Evolutionary conservation across 164 flowering plant species (phyloP), one percentile per base, ranked within the genome.

Genomic region (Hamamelis virginiana): DNA sequence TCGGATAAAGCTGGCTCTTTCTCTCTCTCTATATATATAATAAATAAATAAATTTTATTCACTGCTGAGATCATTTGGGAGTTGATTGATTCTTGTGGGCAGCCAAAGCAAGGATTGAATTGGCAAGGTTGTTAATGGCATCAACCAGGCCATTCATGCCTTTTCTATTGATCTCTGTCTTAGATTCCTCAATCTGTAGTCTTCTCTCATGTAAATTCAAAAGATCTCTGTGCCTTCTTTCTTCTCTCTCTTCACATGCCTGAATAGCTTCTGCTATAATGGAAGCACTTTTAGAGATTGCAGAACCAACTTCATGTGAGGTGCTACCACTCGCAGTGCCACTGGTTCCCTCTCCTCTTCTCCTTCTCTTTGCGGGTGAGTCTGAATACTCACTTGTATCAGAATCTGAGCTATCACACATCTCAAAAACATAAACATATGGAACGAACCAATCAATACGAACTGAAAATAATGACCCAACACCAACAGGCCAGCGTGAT

Each of bases 111-210:
- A 79, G 69, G 56, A 90, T 83, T 10, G 92, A 90, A 72, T 62
- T 78, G 10, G 95, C 86, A 56, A 90, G 91, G 22, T 81, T 86
- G 77, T 86, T 86, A 50, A 90, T 84, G 80, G 88, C 86, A 59
- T 79, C 86, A 55, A 84, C 87, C 28, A 89, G 74, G 16, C 88
- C 87, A 80, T 66, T 79, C 65, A 86, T 74, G 33, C 89, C 88
- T 77, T 87, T 81, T 55, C 81, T 75, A 64, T 74, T 83, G 51
- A 78, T 78, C 70, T 86, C 89, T 44, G 77, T 70, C 43, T 84
- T 86, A 5, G 90, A 77, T 58, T 91, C 90, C 52, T 86, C 91
- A 59, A 83, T 77, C 83, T 73, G 78, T 56, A 89, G 78, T 68
- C 83, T 84, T 59, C 85, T 84, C 75, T 91, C 88, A 57, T 84